phyloP scores from a whole-genome alignment of 2,329 filamentous ascomycete species.

The Dactylellina leptospora region DNA sequence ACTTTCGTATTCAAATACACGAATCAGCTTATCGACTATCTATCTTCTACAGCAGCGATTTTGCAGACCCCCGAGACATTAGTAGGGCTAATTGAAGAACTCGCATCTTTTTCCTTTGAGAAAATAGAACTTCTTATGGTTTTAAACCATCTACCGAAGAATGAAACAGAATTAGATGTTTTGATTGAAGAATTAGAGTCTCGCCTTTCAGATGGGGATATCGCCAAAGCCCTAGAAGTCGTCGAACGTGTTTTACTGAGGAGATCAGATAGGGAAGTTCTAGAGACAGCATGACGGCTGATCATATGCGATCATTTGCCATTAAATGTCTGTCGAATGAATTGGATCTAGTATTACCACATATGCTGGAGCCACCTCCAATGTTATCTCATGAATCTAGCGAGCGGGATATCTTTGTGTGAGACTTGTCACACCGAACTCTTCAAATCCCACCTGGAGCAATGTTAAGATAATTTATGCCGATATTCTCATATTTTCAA shows the following conservation, averaged over 20 bases:
- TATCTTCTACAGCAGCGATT: conserved; percentile 67
- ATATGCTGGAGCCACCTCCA: too few species aligned
- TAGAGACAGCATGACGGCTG: too few species aligned
- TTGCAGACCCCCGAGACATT: conserved; percentile 67
- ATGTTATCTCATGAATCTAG: too few species aligned
- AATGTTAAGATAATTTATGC: too few species aligned
- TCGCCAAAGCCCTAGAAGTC: conserved; percentile 68
- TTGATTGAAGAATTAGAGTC: conserved; percentile 72
- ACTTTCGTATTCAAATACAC: neutral
- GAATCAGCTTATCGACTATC: conserved; percentile 69
- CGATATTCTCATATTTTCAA: too few species aligned
- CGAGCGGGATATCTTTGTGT: too few species aligned
- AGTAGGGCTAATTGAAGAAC: conserved; percentile 65
- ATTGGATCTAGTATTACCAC: too few species aligned
- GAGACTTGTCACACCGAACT: too few species aligned
- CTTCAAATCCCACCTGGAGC: too few species aligned
- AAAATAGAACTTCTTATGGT: conserved; percentile 76
- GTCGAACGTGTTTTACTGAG: conserved; percentile 58
- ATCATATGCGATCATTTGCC: too few species aligned
- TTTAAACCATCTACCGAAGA: conserved; percentile 71
- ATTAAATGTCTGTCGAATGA: too few species aligned
- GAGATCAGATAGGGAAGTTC: neutral
- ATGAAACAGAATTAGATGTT: conserved; percentile 68
- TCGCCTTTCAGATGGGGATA: conserved; percentile 69
- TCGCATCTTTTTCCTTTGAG: conserved; percentile 69